Percentiles rank a stretch among this genome's conserved stretches.
phyloP scores from a whole-genome alignment of 257 asterid genomes.

The Forsythia suspensa region DNA sequence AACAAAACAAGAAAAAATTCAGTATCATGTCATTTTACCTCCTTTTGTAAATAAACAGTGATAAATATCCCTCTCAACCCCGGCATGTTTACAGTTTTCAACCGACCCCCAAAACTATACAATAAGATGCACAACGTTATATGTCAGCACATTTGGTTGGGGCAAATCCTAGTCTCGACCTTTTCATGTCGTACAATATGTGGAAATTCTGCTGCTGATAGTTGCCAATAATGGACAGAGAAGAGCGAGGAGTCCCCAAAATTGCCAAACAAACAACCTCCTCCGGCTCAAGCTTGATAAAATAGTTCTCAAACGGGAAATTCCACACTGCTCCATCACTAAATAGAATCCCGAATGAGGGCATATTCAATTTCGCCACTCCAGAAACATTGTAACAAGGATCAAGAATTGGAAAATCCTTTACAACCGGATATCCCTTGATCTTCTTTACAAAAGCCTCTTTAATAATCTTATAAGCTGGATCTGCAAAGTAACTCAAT shows the following conservation, averaged over 20 bases:
- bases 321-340: conserved; percentile 89
- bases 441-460: conserved; percentile 61
- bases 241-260: conserved; percentile 68
- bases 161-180: conserved; percentile 83
- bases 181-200: conserved; percentile 63
- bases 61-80: conserved; percentile 1
- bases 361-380: conserved; percentile 41
- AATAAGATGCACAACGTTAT: conserved; percentile 19
- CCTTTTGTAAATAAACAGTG: background rate
- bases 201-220: conserved; percentile 95
- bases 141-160: conserved; percentile 71
- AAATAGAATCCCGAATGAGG: conserved; percentile 72
- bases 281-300: conserved; percentile 72
- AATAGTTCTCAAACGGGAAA: conserved; percentile 78
- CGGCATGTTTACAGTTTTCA: conserved; percentile 37
- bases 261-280: conserved; percentile 83
- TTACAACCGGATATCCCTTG: conserved; percentile 45
- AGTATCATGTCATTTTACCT: background rate
- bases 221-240: conserved; percentile 86
- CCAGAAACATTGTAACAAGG: conserved; percentile 89
- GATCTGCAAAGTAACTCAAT: conserved; percentile 74
- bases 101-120: conserved; percentile 25
- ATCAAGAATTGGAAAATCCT: conserved; percentile 66
- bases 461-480: conserved; percentile 63
- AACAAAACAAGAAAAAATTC: conserved; percentile 8